A percentile compares a stretch with the other conserved stretches of the same genome.
Evolutionary conservation across 2,329 filamentous ascomycete species (phyloP).

Genomic region (Simplicillium aogashimaense): DNA sequence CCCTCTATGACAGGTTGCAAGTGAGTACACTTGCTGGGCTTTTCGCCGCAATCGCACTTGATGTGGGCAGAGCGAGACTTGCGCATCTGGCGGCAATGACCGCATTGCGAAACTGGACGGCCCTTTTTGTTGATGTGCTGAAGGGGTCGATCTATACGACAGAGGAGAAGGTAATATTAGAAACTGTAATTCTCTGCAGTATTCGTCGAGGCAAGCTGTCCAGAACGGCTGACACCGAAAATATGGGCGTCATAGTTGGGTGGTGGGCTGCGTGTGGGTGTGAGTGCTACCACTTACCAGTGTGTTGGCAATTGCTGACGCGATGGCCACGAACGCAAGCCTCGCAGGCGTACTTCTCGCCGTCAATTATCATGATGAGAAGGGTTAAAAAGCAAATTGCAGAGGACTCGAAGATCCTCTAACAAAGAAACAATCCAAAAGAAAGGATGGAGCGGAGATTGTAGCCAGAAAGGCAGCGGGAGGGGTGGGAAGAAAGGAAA

Average conservation of each 20-base stretch:
- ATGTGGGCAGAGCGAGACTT: conserved; percentile 92
- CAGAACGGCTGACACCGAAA: too few relatives aligned
- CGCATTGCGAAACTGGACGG: conserved; percentile 92
- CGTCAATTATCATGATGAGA: conserved; percentile 68
- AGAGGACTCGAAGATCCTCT: conserved; percentile 5
- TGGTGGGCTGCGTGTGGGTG: conserved; percentile 3
- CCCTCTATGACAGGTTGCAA: conserved; percentile 46
- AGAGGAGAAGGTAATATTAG: neutral
- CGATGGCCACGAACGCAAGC: conserved; percentile 97
- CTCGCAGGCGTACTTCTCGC: conserved; percentile 96
- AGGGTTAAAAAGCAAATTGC: conserved; percentile 5
- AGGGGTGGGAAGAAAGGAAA: neutral
- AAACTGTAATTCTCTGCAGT: neutral
- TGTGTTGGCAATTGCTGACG: conserved; percentile 96
- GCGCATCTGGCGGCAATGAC: conserved; percentile 90
- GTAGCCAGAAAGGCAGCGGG: neutral
- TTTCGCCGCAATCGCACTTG: conserved; percentile 95
- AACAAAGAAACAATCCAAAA: conserved; percentile 3
- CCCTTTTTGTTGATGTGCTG: conserved; percentile 97
- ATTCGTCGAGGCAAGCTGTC: neutral
- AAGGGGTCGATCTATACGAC: conserved; percentile 66
- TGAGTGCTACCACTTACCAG: conserved; percentile 54
- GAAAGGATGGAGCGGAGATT: conserved; percentile 4
- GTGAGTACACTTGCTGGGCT: conserved; percentile 62
- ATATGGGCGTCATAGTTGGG: neutral